Evolutionary conservation across 805 yeast species (phyloP), one percentile per base, ranked within the genome.

Genomic region (Saccharomycopsis sp.): DNA sequence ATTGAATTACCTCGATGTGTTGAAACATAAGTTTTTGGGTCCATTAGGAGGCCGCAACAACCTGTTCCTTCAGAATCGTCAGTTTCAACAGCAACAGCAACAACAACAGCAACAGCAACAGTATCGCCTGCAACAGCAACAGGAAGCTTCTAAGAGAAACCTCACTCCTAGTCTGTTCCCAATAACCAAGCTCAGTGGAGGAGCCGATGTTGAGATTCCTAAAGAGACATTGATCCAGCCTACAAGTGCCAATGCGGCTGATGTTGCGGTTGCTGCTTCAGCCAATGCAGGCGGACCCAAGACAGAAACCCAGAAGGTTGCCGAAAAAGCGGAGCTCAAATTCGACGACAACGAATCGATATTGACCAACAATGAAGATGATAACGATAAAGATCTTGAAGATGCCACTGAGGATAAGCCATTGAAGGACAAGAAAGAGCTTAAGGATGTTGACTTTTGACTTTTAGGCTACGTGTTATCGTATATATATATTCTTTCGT

Each of bases 1-100:
- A 60, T 84, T 84, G 52, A 59, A 59, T 53, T 76, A 77, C 62
- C 64, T 77, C 56, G 75, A 72, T 52, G 75, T 71, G 2, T 67
- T 75, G 54, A 73, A 74, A 52, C 68, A 64, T 51, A 74, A 75
- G 65, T 64, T 68, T n/a, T 64, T 60, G 57, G 58, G 52, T 52
- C 68, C 55, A 53, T 64, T 62, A 60, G 64, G 58, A 47, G 61
- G 34, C 19, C 54, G 34, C 15, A 23, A 49, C 7, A 7, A 22
- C 20, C 54, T 9, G 19, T 15, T n/a, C 19, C n/a, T 14, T 7
- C 54, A 52, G n/a, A 56, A 55, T 47, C 63, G 54, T 41, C 52
- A 53, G 54, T 47, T 22, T 41, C 35, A 35, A 42, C 41, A 38
- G 25, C 24, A 49, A 19, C 38, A 47, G n/a, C 35, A 42, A 25